Percentiles rank a stretch among this genome's conserved stretches.
phyloP scores from a whole-genome alignment of 306 rosid species.

The Cucumis hystrix region DNA sequence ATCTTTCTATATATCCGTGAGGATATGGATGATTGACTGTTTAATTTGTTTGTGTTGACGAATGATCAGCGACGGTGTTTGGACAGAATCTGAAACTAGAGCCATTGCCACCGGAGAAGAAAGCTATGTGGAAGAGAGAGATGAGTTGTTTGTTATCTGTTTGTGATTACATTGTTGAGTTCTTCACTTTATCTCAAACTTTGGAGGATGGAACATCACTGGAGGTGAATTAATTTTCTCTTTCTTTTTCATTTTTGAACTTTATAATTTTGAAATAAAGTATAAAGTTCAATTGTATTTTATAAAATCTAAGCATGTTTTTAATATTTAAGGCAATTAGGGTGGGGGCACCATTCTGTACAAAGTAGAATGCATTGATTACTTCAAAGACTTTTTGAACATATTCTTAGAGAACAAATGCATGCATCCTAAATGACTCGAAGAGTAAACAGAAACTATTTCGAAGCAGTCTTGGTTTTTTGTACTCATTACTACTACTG shows the following conservation, averaged over 20 bases:
- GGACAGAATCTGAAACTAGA: slow-evolving; percentile 77
- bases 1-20: too few relatives aligned
- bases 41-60: background rate
- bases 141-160: slow-evolving; percentile 81
- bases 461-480: background rate
- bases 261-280: too few relatives aligned
- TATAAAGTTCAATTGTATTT: too few relatives aligned
- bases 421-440: too few relatives aligned
- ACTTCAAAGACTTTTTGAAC: too few relatives aligned
- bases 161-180: slow-evolving; percentile 88
- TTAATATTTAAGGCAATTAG: too few relatives aligned
- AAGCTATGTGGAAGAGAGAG: slow-evolving; percentile 93
- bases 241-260: background rate
- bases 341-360: too few relatives aligned
- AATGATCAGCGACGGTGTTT: slow-evolving; percentile 65
- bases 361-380: too few relatives aligned
- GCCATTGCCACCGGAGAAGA: slow-evolving; percentile 76
- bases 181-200: slow-evolving; percentile 53
- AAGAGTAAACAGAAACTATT: background rate
- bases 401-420: too few relatives aligned
- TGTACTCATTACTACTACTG: background rate
- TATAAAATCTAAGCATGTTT: too few relatives aligned
- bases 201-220: slow-evolving; percentile 53
- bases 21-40: background rate
- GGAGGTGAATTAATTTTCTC: slow-evolving; percentile 36